Conservation (phyloP, 352 stramenopile genomes). For the Phytopythium montanum region DNA sequence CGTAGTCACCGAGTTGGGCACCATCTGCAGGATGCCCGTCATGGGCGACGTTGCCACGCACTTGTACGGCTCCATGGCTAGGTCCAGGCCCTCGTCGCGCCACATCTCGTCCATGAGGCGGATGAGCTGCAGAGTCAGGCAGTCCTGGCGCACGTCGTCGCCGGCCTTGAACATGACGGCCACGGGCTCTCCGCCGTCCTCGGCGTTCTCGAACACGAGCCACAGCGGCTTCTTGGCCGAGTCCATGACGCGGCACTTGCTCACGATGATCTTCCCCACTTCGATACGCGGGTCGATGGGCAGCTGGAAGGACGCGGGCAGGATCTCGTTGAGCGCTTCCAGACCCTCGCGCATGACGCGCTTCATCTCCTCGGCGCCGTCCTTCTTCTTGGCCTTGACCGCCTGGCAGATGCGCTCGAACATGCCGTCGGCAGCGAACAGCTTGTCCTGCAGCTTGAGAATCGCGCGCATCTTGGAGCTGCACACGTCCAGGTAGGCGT, state of each 20-base stretch:
- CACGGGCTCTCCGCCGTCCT: conserved; percentile 72
- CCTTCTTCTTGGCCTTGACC: conserved; percentile 82
- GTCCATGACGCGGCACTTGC: conserved; percentile 89
- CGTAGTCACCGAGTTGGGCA: conserved; percentile 93
- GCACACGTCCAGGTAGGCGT: conserved; percentile 81
- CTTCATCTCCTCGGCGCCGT: conserved; percentile 81
- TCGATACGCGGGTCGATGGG: conserved; percentile 84
- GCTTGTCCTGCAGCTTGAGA: conserved; percentile 87
- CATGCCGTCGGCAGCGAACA: conserved; percentile 76
- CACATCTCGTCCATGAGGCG: conserved; percentile 93
- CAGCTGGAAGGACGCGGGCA: conserved; percentile 85
- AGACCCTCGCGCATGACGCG: conserved; percentile 76
- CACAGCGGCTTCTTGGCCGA: conserved; percentile 89
- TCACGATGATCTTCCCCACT: conserved; percentile 79
- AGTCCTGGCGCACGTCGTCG: conserved; percentile 95
- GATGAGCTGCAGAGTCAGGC: conserved; percentile 91
- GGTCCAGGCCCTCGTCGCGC: conserved; percentile 88
- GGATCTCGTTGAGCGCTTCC: conserved; percentile 74
- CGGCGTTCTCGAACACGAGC: conserved; percentile 87
- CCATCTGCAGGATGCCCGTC: conserved; percentile 91
- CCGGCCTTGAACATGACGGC: conserved; percentile 93
- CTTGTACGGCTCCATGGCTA: conserved; percentile 91
- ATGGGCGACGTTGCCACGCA: conserved; percentile 89
- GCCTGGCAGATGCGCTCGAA: conserved; percentile 81
- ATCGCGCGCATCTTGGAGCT: conserved; percentile 92